phyloP scores from a whole-genome alignment of 2,329 filamentous ascomycete genomes.

The Zarea fungicola region DNA sequence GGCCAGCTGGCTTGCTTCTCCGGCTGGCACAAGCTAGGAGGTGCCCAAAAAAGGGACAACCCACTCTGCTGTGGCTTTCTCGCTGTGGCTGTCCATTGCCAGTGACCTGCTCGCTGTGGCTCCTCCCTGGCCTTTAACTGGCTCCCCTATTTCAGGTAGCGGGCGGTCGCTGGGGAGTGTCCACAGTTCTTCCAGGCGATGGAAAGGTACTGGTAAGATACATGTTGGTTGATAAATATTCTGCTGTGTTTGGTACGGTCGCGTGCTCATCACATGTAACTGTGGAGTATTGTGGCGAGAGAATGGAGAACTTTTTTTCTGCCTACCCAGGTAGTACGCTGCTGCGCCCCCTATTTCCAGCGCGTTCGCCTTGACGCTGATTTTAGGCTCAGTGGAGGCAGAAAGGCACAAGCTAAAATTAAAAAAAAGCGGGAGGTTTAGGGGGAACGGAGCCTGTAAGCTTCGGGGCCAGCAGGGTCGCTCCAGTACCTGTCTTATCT shows the following conservation, averaged over 20 bases:
- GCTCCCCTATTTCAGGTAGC: constrained; percentile 1
- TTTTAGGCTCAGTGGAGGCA: not conserved
- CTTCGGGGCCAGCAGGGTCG: not conserved
- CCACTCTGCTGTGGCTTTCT: constrained; percentile 5
- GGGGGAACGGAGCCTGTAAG: not conserved
- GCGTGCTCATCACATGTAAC: constrained; percentile 7
- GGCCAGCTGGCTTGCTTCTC: not conserved
- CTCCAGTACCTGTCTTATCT: not conserved
- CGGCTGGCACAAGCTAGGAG: not conserved
- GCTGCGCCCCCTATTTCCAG: constrained; percentile 9
- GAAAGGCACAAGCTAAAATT: not conserved
- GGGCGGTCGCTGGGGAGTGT: not conserved
- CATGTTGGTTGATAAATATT: not conserved
- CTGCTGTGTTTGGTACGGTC: not conserved
- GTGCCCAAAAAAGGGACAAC: not conserved
- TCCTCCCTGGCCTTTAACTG: not conserved
- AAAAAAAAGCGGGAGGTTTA: not conserved
- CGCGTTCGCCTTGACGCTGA: not conserved
- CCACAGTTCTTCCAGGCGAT: constrained; percentile 3
- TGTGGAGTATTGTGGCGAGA: constrained; percentile 6
- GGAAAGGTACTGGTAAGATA: not conserved
- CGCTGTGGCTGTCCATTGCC: no score
- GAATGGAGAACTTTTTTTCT: not conserved
- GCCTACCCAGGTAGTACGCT: not conserved
- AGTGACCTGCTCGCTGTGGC: no score